Evolutionary conservation across 352 stramenopile genomes (phyloP).

Genomic region (Phytophthora rubi): DNA sequence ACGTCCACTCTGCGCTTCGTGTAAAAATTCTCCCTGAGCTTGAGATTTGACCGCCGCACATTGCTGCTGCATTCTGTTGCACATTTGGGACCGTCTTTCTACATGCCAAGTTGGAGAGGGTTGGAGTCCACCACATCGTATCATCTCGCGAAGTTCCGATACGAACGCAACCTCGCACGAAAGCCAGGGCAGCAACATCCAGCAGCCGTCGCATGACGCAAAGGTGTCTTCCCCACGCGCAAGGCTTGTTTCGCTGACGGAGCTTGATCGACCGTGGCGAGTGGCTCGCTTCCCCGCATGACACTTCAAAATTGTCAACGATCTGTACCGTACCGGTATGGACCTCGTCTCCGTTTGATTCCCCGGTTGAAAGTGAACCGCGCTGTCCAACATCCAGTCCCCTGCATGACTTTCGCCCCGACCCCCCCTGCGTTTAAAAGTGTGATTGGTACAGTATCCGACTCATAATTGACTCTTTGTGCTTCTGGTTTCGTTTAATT

Average conservation of each 20-base stretch:
- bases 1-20: slow-evolving; percentile 20
- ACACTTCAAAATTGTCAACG: neutral
- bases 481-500: too few species aligned
- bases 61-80: slow-evolving; percentile 8
- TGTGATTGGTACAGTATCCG: too few species aligned
- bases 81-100: slow-evolving; percentile 5
- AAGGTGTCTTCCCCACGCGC: slow-evolving; percentile 7
- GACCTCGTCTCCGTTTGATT: too few species aligned
- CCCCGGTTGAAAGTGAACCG: too few species aligned
- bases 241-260: slow-evolving; percentile 4
- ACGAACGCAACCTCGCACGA: slow-evolving; percentile 2
- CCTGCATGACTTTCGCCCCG: too few species aligned
- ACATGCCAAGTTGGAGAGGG: neutral
- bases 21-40: slow-evolving; percentile 16
- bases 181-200: slow-evolving; percentile 12
- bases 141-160: neutral
- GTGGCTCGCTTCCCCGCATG: slow-evolving; percentile 7
- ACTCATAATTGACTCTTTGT: too few species aligned
- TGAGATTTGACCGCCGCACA: slow-evolving; percentile 22
- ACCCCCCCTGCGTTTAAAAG: too few species aligned
- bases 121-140: neutral
- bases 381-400: too few species aligned
- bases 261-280: neutral
- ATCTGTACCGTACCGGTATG: too few species aligned
- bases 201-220: slow-evolving; percentile 19